Conservation (phyloP, 306 rosid genomes). For the Rosa chinensis region DNA sequence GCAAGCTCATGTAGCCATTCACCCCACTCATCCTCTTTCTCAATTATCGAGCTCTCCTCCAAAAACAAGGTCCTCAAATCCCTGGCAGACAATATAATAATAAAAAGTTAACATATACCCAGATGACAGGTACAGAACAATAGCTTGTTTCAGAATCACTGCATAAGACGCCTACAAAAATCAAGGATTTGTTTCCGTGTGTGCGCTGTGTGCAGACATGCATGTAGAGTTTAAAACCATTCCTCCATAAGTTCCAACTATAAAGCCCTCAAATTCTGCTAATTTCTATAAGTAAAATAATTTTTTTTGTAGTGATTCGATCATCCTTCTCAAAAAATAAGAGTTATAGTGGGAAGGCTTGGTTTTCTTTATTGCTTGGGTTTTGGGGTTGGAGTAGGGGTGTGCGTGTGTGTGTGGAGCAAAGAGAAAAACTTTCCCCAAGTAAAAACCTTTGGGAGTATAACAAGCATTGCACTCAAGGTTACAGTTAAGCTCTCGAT, state of each 20-base stretch:
- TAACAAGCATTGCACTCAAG: not conserved
- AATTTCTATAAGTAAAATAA: not conserved
- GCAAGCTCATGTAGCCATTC: slow-evolving; percentile 91
- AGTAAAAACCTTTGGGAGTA: not conserved
- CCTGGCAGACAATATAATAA: slow-evolving; percentile 44
- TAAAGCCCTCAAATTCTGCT: not conserved
- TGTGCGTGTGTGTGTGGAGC: not conserved
- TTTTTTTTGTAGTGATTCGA: not conserved
- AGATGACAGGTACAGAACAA: slow-evolving; percentile 20
- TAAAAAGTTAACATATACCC: not conserved
- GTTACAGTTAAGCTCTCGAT: not conserved
- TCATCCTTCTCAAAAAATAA: not conserved
- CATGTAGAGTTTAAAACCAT: not conserved
- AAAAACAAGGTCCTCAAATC: slow-evolving; percentile 67
- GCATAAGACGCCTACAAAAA: not conserved
- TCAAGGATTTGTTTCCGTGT: not conserved
- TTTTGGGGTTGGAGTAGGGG: too few relatives aligned
- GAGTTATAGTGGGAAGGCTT: not conserved
- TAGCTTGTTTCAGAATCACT: not conserved
- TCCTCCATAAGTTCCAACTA: not conserved
- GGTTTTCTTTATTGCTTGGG: not conserved
- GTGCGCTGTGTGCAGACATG: not conserved
- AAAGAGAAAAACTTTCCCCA: not conserved
- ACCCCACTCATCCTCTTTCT: slow-evolving; percentile 80
- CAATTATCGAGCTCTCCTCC: slow-evolving; percentile 73